Base-by-base conservation (phyloP, 2,329 filamentous ascomycete species). In the Teratosphaeriaceae sp. region DNA sequence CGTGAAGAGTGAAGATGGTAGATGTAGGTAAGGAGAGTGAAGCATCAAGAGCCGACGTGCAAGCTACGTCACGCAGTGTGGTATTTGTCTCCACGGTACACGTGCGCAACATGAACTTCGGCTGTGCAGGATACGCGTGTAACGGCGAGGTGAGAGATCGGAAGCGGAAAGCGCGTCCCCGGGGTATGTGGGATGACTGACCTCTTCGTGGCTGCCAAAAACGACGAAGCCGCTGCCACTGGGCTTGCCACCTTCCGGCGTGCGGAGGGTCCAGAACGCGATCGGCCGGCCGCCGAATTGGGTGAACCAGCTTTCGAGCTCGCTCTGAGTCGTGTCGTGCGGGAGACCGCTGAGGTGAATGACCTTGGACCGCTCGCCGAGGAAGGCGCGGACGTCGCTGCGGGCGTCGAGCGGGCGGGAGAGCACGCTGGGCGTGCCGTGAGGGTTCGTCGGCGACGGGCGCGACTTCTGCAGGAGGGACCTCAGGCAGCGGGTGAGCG, bases 261-360 rank as follows among this genome's bases (percentile, higher is more conserved):
- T 98, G 49, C 90, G 85, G 39, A 98, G 77, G 15, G 92, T 98
- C 92, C 92, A 98, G 71, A 98, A 98, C 16, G 92, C 92, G 69
- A 98, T 98, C 22, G 92, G 92, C 33, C 92, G 85, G 38, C 92
- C 92, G 51, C 92, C 92, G 63, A 95, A 98, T 67, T 98, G 92
- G 22, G 92, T 98, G 64, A 97, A 98, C 92, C 92, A 98, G 70
- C 89, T 96, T 72, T 98, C 92, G 19, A 98, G 78, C 71, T 98
- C 92, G 3, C 90, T 97, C 70, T 98, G 92, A 1, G 92, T 98
- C 26, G 92, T 98, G 59, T 98, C 92, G 64, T 98, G 92, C 34
- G 92, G 92, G 40, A 98, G 76, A 38, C 92, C 92, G 59, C 89
- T 95, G 82, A 98, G 90, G 68, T 98, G 92, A 43, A 98, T 79